These are phyloP conservation scores for Plectosphaerella sp. DNA, from an alignment of 2,329 filamentous ascomycete species.

Conservation along the genomic window DNA sequence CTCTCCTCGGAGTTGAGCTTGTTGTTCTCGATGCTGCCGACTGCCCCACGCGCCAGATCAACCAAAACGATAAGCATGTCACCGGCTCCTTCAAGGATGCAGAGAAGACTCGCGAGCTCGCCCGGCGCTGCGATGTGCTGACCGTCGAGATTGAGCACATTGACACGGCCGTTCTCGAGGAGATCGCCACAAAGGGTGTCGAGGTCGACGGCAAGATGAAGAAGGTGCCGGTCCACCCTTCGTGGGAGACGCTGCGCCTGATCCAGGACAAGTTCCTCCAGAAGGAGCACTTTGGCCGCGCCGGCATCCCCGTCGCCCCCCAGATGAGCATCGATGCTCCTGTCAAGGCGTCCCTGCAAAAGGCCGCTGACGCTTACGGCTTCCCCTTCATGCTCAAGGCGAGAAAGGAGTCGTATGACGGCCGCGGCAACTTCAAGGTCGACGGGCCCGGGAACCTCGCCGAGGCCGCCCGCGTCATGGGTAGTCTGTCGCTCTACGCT, in stretches of 20 bases:
- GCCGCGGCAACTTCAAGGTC: conserved; percentile 63
- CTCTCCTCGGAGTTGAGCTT: conserved; percentile 68
- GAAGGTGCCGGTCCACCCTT: conserved; percentile 67
- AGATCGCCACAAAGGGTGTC: conserved; percentile 65
- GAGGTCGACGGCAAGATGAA: conserved; percentile 41
- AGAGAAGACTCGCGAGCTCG: conserved; percentile 74
- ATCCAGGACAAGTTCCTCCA: conserved; percentile 95
- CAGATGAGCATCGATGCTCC: conserved; percentile 62
- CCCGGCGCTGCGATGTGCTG: conserved; percentile 70
- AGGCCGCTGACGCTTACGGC: conserved; percentile 61
- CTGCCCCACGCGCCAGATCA: conserved; percentile 82
- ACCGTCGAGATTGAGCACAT: conserved; percentile 97
- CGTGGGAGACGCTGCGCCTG: conserved; percentile 77
- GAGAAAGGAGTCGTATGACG: conserved; percentile 86
- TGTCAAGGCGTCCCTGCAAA: conserved; percentile 55
- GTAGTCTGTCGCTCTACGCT: conserved; percentile 71
- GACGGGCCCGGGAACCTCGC: conserved; percentile 41
- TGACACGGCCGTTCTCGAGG: conserved; percentile 82
- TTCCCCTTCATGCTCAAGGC: conserved; percentile 93
- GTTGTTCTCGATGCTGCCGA: conserved; percentile 74
- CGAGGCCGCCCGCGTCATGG: conserved; percentile 65
- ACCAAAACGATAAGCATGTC: conserved; percentile 68
- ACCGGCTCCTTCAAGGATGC: conserved; percentile 85
- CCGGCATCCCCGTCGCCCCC: conserved; percentile 67
- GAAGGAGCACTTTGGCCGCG: conserved; percentile 70